Evolutionary conservation across 2,329 filamentous ascomycete species (phyloP).

Genomic region (Zasmidium angulare): DNA sequence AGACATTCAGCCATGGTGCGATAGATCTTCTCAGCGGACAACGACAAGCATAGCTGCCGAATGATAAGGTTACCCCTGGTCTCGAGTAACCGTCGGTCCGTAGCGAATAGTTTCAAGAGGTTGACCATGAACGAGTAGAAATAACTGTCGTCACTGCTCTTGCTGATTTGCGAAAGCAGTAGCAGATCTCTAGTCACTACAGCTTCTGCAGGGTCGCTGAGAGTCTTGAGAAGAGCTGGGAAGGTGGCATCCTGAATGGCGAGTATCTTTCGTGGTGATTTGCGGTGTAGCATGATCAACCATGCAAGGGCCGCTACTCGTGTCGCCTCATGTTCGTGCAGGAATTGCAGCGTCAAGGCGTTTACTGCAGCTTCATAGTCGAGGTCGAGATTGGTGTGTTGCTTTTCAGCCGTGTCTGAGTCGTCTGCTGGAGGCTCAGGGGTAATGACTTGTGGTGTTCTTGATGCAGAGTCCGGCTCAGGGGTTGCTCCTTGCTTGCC

Average conservation of each 20-base stretch:
- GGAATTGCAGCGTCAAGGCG: slow-evolving; percentile 85
- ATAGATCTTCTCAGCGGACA: slow-evolving; percentile 94
- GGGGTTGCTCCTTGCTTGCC: slow-evolving; percentile 26
- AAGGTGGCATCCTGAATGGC: slow-evolving; percentile 98
- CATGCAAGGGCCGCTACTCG: slow-evolving; percentile 90
- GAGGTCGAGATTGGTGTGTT: slow-evolving; percentile 56
- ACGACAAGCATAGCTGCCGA: slow-evolving; percentile 84
- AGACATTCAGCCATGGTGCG: slow-evolving; percentile 93
- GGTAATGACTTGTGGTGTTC: slow-evolving; percentile 29
- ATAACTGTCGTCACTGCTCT: slow-evolving; percentile 95
- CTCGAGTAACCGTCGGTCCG: slow-evolving; percentile 86
- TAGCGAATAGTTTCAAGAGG: slow-evolving; percentile 89
- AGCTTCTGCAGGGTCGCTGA: slow-evolving; percentile 91
- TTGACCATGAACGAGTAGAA: slow-evolving; percentile 99
- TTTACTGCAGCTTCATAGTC: slow-evolving; percentile 95
- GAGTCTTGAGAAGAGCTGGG: slow-evolving; percentile 88
- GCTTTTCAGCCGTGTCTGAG: slow-evolving; percentile 11
- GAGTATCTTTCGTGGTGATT: slow-evolving; percentile 82
- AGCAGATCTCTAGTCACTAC: slow-evolving; percentile 95
- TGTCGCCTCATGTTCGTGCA: slow-evolving; percentile 96
- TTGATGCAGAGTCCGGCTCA: slow-evolving; percentile 21
- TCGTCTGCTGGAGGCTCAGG: slow-evolving; percentile 26
- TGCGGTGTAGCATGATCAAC: slow-evolving; percentile 96
- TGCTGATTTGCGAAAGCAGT: slow-evolving; percentile 90
- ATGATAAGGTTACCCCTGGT: slow-evolving; percentile 95